These are phyloP conservation scores for Crassisporium funariophilum DNA, from an alignment of 768 basidiomycete genomes.

Conservation along the genomic window DNA sequence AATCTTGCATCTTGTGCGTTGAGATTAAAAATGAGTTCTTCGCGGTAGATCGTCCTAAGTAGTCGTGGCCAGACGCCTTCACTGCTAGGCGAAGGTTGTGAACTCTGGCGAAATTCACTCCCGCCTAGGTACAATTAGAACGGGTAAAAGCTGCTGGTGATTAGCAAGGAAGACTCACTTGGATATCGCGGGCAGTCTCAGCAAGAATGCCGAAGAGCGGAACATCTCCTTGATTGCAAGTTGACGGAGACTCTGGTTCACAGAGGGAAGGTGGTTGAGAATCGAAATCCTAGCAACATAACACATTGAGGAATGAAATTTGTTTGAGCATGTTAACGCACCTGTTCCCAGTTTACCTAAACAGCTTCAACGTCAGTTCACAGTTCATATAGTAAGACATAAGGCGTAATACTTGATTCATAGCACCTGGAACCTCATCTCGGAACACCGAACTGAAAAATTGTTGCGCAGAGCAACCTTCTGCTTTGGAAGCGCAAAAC, in stretches of 20 bases:
- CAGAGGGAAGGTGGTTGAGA: slow-evolving; percentile 28
- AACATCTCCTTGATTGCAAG: slow-evolving; percentile 33
- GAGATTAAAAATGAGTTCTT: slow-evolving; percentile 31
- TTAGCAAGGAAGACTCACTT: slow-evolving; percentile 14
- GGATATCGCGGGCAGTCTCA: slow-evolving; percentile 30
- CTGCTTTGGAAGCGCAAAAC: slow-evolving; percentile 17
- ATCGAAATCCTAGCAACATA: slow-evolving; percentile 29
- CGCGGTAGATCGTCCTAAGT: slow-evolving; percentile 36
- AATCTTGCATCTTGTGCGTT: slow-evolving; percentile 26
- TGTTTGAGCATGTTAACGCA: too few species aligned
- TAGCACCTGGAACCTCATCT: slow-evolving; percentile 18
- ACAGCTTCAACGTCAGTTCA: neutral
- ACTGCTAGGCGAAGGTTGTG: slow-evolving; percentile 11
- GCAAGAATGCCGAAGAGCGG: slow-evolving; percentile 32
- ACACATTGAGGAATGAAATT: too few species aligned
- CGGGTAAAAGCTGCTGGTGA: neutral
- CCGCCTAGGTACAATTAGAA: neutral
- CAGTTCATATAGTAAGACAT: neutral
- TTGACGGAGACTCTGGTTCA: slow-evolving; percentile 18
- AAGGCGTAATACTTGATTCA: slow-evolving; percentile 18
- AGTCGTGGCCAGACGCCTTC: slow-evolving; percentile 33
- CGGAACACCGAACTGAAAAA: slow-evolving; percentile 19
- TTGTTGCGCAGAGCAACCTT: slow-evolving; percentile 13
- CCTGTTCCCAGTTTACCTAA: neutral
- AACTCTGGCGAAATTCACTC: neutral